Evolutionary conservation across 2,329 filamentous ascomycete species (phyloP), one percentile per base, ranked within the genome.

Genomic region (Sarocladium kiliense): DNA sequence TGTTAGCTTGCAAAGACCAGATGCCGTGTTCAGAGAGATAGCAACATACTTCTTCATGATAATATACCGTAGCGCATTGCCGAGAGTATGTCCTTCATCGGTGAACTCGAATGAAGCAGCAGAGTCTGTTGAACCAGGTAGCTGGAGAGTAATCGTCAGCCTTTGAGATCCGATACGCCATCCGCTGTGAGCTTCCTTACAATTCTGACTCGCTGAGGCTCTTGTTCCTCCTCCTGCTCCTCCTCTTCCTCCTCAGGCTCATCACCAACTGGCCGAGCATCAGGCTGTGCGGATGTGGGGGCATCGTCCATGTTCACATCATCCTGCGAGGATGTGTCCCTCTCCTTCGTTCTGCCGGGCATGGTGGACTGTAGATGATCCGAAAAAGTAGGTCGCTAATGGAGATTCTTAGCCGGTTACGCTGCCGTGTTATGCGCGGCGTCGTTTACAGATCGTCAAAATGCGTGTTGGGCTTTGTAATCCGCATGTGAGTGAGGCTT

Each of bases 61-160:
- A 60, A 97, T 88, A 69, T 92, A 97, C 66, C 94, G 83, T 63
- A 99, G 75, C 10, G 92, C 91, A 72, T 99, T 99, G 26, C 94
- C 94, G 54, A 99, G 77, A 0, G 94, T 99, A 72, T 99, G 94
- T 42, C 95, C 91, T 75, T 99, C 94, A 45, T 90, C 86, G 58
- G 89, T 84, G 65, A 99, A 96, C 69, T 97, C 90, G 68, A 97
- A 99, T 16, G 91, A 96, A 27, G 94, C 94, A 3, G 92, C 92
- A 9, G 88, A 93, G 51, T 93, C 88, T 73, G 81, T 88, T 55
- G 89, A 89, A 49, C 92, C 92, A 34, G 91, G 88, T 26, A 97
- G 77, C 93, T 97, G 57, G 25, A n/a, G 16, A 32, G 51, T n/a
- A n/a, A 19, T 2, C 44, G 55, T 58, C 39, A 58, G 53, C 53